Evolutionary conservation across 805 yeast genomes (phyloP).

Genomic region (Candida morakotiae): DNA sequence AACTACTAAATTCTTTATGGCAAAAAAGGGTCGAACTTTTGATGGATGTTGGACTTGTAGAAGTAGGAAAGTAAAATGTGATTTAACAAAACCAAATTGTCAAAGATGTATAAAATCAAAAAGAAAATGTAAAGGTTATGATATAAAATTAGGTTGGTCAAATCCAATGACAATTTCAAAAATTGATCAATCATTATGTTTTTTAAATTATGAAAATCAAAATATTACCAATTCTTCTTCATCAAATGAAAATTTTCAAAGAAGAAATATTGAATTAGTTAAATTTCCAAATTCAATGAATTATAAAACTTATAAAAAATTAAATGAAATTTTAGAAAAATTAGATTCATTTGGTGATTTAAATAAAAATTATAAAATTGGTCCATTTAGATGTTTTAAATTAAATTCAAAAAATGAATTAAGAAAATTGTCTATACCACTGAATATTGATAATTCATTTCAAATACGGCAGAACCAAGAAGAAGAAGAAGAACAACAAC

Average conservation of each 20-base stretch:
- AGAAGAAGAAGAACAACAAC: not conserved
- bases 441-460: too few species aligned
- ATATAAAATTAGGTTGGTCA: slow-evolving; percentile 45
- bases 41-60: slow-evolving; percentile 90
- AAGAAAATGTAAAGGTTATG: slow-evolving; percentile 47
- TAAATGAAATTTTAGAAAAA: slow-evolving; percentile 33
- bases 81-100: slow-evolving; percentile 66
- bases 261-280: slow-evolving; percentile 44
- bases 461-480: too few species aligned
- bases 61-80: slow-evolving; percentile 76
- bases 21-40: slow-evolving; percentile 47
- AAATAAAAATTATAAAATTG: slow-evolving; percentile 12
- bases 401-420: too few species aligned
- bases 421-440: too few species aligned
- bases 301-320: slow-evolving; percentile 35
- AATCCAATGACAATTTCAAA: slow-evolving; percentile 31
- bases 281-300: slow-evolving; percentile 29
- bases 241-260: slow-evolving; percentile 33
- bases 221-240: slow-evolving; percentile 10
- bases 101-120: slow-evolving; percentile 53
- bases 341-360: slow-evolving; percentile 18
- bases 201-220: slow-evolving; percentile 9
- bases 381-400: slow-evolving; percentile 23
- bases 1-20: too few species aligned
- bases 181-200: slow-evolving; percentile 15